Percentiles rank a stretch among this genome's conserved stretches.
These are phyloP conservation scores for Leptosphaerulina australis DNA, from an alignment of 2,329 filamentous ascomycete genomes.

Conservation along the genomic window DNA sequence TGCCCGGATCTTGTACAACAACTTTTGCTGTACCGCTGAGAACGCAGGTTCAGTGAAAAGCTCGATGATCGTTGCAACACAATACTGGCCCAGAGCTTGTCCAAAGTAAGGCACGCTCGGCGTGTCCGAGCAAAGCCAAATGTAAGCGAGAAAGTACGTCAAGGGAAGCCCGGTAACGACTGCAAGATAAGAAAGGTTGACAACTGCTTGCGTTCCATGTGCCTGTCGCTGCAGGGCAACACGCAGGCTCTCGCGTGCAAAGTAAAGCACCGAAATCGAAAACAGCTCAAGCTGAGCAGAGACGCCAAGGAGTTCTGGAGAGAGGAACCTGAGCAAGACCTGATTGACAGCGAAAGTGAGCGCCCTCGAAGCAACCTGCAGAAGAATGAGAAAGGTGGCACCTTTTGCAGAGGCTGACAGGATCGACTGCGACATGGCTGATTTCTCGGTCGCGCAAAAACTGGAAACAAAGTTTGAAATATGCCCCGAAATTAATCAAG, in stretches of 20 bases:
- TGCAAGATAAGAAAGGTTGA: slow-evolving; percentile 87
- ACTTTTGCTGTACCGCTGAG: slow-evolving; percentile 80
- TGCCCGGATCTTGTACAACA: slow-evolving; percentile 80
- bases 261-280: slow-evolving; percentile 91
- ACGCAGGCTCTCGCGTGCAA: slow-evolving; percentile 86
- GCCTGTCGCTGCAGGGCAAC: slow-evolving; percentile 85
- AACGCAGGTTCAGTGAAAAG: slow-evolving; percentile 87
- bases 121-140: slow-evolving; percentile 66
- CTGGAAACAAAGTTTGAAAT: slow-evolving; percentile 17
- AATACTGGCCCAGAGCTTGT: slow-evolving; percentile 61
- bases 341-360: slow-evolving; percentile 94
- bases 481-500: slow-evolving; percentile 18
- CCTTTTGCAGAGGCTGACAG: slow-evolving; percentile 65
- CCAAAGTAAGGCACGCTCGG: slow-evolving; percentile 67
- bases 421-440: slow-evolving; percentile 42
- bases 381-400: slow-evolving; percentile 82
- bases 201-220: slow-evolving; percentile 69
- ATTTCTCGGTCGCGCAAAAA: slow-evolving; percentile 2
- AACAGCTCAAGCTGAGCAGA: slow-evolving; percentile 92
- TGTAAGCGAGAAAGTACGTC: slow-evolving; percentile 66
- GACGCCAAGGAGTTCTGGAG: slow-evolving; percentile 81
- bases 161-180: slow-evolving; percentile 71
- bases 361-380: slow-evolving; percentile 85
- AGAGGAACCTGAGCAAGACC: slow-evolving; percentile 83
- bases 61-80: slow-evolving; percentile 70